Conservation (phyloP, 106 monocot species). For the Acanthochlamys bracteata region DNA sequence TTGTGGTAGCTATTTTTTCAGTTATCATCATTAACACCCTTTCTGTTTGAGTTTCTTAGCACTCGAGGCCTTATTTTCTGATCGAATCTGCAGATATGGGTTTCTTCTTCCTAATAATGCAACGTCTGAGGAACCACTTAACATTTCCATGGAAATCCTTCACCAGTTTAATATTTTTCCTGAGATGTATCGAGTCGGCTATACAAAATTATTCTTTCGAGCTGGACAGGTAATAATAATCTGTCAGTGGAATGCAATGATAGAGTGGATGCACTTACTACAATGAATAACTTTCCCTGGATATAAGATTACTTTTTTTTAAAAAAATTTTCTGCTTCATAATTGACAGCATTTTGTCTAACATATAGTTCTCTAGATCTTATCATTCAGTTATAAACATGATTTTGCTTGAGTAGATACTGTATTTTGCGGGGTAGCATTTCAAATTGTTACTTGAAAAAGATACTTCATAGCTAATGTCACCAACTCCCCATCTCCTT, state of each 20-base stretch:
- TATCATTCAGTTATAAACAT: no score
- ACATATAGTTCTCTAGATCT: no score
- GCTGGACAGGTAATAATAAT: conserved; percentile 75
- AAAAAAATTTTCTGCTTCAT: no score
- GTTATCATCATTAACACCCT: background rate
- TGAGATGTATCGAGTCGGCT: conserved; percentile 99
- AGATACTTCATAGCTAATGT: no score
- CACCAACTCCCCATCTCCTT: no score
- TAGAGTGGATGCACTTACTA: no score
- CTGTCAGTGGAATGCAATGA: background rate
- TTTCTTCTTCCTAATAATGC: conserved; percentile 91
- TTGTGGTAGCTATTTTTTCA: background rate
- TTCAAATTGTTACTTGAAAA: no score
- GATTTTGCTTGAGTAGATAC: no score
- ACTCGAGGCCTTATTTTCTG: background rate
- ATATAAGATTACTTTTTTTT: no score
- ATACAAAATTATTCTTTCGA: conserved; percentile 96
- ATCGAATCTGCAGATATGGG: conserved; percentile 55
- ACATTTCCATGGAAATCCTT: conserved; percentile 93
- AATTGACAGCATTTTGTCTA: no score
- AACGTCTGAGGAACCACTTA: conserved; percentile 82
- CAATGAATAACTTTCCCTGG: no score
- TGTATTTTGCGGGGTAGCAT: no score
- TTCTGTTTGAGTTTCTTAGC: background rate
- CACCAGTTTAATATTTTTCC: conserved; percentile 94